Conservation (phyloP, 148 eudicot genomes). For the Amaranthus hypochondriacus region DNA sequence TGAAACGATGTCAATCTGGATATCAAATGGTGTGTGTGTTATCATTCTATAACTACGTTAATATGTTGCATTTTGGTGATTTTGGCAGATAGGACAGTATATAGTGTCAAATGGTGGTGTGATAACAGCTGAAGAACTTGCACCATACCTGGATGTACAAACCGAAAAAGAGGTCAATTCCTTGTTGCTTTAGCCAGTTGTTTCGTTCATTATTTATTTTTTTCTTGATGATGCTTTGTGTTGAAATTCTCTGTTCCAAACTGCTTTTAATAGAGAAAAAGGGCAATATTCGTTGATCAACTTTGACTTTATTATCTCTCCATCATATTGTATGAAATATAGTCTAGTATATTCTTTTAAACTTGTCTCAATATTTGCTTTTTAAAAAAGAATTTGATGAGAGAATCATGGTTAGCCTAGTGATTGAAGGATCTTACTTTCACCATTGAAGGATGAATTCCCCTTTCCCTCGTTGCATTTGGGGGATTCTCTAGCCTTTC, state of each 20-base stretch:
- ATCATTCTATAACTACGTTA: not conserved
- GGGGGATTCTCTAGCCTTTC: no score
- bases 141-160: constrained; percentile 88
- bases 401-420: no score
- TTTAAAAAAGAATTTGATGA: no score
- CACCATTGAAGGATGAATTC: no score
- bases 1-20: no score
- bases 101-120: constrained; percentile 87
- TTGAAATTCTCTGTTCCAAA: not conserved
- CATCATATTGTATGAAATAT: no score
- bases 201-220: not conserved
- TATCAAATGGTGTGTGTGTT: not conserved
- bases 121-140: constrained; percentile 94
- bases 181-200: not conserved
- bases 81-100: constrained; percentile 75
- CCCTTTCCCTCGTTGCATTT: no score
- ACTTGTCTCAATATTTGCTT: no score
- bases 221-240: not conserved
- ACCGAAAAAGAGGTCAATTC: constrained; percentile 38
- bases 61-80: not conserved
- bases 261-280: not conserved
- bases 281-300: no score
- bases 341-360: no score
- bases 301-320: no score
- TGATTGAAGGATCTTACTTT: no score